Base-by-base conservation (phyloP, 2,329 filamentous ascomycete species). In the Ceratocystis variospora region DNA sequence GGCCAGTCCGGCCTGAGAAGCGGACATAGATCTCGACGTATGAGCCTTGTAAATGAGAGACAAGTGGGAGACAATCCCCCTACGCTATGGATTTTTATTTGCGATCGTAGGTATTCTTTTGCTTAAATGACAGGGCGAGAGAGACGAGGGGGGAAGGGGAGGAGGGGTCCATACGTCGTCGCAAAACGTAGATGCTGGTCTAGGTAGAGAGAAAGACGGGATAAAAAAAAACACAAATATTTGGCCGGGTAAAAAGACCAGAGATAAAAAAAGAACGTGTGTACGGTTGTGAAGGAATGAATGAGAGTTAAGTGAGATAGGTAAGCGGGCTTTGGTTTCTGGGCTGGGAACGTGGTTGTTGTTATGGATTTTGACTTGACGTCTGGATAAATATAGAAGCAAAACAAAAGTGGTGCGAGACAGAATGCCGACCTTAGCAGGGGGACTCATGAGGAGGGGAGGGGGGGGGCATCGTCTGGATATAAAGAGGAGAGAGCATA, bases 1-100 rank as follows among this genome's bases (percentile, higher is more conserved):
- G 63, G 63, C 63, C 66, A 19, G 37, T 45, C 41, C 44, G 66
- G 63, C 63, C 61, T 63, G 59, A 46, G 66, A 62, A 61, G 63
- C 63, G 41, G 63, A 63, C 66, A 68, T 68, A 64, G 66, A 65
- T 65, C 28, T 44, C 53, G 55, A 59, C 17, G 19, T 5, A 25
- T 5, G 28, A 37, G 55, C 55, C 55, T 28, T 59, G 55, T 37
- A 59, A 59, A 59, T 31, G 28, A 59, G 31, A 59, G 31, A 59
- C 28, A 33, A 41, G 28, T 3, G 12, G 55, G 55, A 17, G 55
- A 25, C 45, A 22, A 31, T n/a, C 17, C 45, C 62, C 44, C 19
- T 41, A 37, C 45, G 62, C 17, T 59, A 1, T 59, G 6, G 4
- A 8, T 37, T 33, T 59, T 28, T 59, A 33, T 59, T 37, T 41